Percentiles rank a stretch among this genome's conserved stretches.
Evolutionary conservation across 441 rosid genomes (phyloP).

Genomic region (Jatropha podagrica): DNA sequence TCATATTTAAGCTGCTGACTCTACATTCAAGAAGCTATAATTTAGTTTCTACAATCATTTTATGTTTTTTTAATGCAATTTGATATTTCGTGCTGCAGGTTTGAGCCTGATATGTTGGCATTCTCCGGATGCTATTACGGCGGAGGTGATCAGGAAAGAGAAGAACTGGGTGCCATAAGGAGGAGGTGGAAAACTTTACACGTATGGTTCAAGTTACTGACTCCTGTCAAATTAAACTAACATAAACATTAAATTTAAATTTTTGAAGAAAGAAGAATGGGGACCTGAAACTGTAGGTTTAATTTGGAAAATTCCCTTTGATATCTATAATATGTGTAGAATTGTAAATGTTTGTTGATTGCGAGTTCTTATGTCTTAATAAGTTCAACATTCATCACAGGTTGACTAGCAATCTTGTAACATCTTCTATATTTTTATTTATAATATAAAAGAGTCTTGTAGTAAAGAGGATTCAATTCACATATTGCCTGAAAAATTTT

Average conservation of each 20-base stretch:
- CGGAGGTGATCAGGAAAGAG: conserved; percentile 86
- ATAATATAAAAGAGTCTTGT: neutral
- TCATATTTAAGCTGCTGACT: conserved; percentile 1
- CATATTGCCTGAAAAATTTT: neutral
- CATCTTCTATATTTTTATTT: neutral
- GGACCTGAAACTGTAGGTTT: neutral
- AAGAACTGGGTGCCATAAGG: conserved; percentile 72
- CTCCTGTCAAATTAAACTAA: neutral
- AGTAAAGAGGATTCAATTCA: neutral
- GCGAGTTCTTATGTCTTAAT: neutral
- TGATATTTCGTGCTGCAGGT: conserved; percentile 52
- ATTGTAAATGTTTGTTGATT: neutral
- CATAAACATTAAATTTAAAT: neutral
- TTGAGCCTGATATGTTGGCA: conserved; percentile 99
- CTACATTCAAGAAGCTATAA: neutral
- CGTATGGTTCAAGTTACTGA: conserved; percentile 42
- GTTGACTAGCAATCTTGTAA: neutral
- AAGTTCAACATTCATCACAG: neutral
- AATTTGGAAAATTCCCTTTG: conserved; percentile 6
- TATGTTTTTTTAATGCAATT: conserved; percentile 26
- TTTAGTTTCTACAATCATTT: neutral
- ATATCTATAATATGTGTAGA: neutral
- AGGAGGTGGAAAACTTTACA: conserved; percentile 98
- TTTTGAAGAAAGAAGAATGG: neutral
- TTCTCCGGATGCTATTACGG: conserved; percentile 88